Conservation (phyloP, 805 yeast genomes). For the Alloascoidea africana region DNA sequence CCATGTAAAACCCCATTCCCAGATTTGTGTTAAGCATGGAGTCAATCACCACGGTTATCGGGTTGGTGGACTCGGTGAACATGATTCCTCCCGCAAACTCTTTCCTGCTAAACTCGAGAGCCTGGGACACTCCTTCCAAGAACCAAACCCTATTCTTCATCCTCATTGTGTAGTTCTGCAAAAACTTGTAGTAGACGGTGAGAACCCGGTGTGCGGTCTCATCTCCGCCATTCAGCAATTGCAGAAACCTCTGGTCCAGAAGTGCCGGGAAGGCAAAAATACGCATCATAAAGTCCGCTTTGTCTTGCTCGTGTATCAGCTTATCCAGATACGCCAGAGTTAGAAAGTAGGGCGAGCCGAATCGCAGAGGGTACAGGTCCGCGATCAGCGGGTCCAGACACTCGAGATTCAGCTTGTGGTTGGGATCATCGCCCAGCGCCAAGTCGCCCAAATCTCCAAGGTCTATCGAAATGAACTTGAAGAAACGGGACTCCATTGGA, state of each 20-base stretch:
- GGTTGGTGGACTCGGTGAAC: background rate
- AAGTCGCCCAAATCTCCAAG: slow-evolving; percentile 79
- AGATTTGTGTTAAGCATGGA: background rate
- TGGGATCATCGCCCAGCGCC: slow-evolving; percentile 7
- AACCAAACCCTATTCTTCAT: slow-evolving; percentile 91
- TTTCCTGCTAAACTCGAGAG: slow-evolving; percentile 84
- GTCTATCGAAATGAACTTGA: slow-evolving; percentile 69
- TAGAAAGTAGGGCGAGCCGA: slow-evolving; percentile 73
- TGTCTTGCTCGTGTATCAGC: slow-evolving; percentile 59
- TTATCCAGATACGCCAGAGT: slow-evolving; percentile 78
- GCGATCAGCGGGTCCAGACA: slow-evolving; percentile 81
- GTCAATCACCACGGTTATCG: background rate
- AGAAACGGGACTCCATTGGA: slow-evolving; percentile 49
- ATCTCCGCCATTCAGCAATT: slow-evolving; percentile 73
- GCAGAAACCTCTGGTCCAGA: slow-evolving; percentile 65
- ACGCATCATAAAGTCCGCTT: slow-evolving; percentile 73
- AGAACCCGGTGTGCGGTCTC: slow-evolving; percentile 79
- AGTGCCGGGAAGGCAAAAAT: slow-evolving; percentile 91
- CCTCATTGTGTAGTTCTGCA: slow-evolving; percentile 70
- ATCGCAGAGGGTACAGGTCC: slow-evolving; percentile 76
- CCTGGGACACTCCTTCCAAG: slow-evolving; percentile 78
- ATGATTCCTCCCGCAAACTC: slow-evolving; percentile 50
- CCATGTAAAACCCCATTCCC: no score
- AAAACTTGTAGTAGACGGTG: slow-evolving; percentile 72
- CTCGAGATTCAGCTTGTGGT: slow-evolving; percentile 14